Evolutionary conservation across 805 yeast genomes (phyloP), one percentile per base, ranked within the genome.

Genomic region (Candida ipomoeae): DNA sequence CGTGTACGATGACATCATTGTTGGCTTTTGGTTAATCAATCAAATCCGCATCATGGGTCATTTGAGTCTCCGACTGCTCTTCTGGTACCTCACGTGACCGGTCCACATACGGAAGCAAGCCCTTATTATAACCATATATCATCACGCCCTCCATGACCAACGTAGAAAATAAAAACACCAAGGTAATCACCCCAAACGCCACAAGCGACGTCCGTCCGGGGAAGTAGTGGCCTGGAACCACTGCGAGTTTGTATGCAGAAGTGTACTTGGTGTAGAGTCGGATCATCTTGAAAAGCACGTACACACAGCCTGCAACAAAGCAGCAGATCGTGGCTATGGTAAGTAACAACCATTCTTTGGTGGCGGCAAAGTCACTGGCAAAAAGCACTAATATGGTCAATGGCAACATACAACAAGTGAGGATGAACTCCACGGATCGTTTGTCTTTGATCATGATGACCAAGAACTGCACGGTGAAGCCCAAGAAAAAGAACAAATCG

Each of bases 401-500:
- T 2, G 81, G 81, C 17, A 77, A 62, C 41, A 75, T 77, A 15
- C 70, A 65, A 34, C 76, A 66, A 0, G 82, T 78, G 26, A 78
- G 60, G 4, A 68, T 75, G 55, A 78, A 77, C 57, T 78, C 81
- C 18, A 61, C 64, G 14, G 75, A 74, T 5, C 53, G 48, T 48
- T 62, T 65, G 23, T 65, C 62, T 38, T 63, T 56, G 13, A 76
- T 62, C 64, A 78, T 73, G 37, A 77, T 74, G 40, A 75, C 78
- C 21, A 74, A 60, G 55, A 75, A 78, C 56, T 78, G 82, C 29
- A 77, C 65, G 2, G 80, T 75, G 61, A 77, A 77, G 2, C 78
- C 81, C 21, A 77, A 59, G 52, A 78, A 77, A 63, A 76, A 78
- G 67, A 76, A 78, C 40, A 73, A 68, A 53, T 73, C 77, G 44